Conservation (phyloP, 164 flowering plant species). For the Amborella trichopoda region DNA sequence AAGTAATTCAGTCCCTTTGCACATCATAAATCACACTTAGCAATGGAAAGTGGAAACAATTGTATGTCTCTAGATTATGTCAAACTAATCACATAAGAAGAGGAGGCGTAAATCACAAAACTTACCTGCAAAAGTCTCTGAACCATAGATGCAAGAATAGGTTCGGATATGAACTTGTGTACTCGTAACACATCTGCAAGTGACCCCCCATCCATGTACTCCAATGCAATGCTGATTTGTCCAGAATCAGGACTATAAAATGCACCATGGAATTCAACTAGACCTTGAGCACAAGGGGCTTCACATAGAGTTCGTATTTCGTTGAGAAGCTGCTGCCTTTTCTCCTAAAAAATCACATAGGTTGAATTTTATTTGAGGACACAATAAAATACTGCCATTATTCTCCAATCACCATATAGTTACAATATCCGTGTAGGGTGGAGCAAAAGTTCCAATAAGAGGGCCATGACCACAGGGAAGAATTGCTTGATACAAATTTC, state of each 20-base stretch:
- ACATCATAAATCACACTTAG: no score
- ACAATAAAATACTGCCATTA: background rate
- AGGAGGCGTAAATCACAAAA: background rate
- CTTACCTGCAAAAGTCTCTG: constrained; percentile 74
- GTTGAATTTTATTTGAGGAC: background rate
- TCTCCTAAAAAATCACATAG: constrained; percentile 48
- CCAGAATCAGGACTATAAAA: constrained; percentile 96
- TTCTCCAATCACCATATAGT: no score
- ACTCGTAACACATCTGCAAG: constrained; percentile 68
- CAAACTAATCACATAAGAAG: no score
- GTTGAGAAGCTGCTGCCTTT: constrained; percentile 89
- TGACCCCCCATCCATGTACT: constrained; percentile 99
- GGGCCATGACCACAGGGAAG: no score
- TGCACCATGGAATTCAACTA: constrained; percentile 96
- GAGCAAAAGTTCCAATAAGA: no score
- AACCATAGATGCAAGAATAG: constrained; percentile 73
- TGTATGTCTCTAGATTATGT: no score
- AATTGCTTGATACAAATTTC: no score
- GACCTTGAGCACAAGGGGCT: constrained; percentile 84
- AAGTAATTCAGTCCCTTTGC: constrained; percentile 78
- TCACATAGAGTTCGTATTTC: constrained; percentile 93
- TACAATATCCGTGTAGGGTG: no score
- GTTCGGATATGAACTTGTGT: constrained; percentile 65
- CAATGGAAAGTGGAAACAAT: no score
- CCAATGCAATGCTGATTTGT: constrained; percentile 96